A percentile compares a stretch with the other conserved stretches of the same genome.
Conservation (phyloP, 2,329 filamentous ascomycete species). For the Arthrobotrys megalospora region DNA sequence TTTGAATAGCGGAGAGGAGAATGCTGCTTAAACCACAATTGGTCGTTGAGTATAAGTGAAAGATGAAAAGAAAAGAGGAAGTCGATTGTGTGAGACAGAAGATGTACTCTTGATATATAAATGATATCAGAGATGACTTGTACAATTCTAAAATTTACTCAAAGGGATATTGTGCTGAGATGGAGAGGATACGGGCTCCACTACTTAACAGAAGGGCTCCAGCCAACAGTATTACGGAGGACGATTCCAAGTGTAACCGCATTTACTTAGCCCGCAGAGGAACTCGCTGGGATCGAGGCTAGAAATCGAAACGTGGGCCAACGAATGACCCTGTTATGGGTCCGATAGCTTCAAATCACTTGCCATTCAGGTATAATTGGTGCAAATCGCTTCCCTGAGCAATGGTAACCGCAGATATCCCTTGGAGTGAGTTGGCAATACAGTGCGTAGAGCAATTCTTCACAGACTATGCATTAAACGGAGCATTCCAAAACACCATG, state of each 20-base stretch:
- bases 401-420: constrained; percentile 58
- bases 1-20: constrained; percentile 2
- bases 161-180: constrained; percentile 42
- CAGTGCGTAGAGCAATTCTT: constrained; percentile 43
- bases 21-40: constrained; percentile 9
- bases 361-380: constrained; percentile 56
- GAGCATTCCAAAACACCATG: constrained; percentile 57
- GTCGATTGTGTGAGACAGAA: constrained; percentile 18
- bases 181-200: constrained; percentile 30
- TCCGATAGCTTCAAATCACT: constrained; percentile 56
- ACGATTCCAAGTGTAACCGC: constrained; percentile 42
- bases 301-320: constrained; percentile 61
- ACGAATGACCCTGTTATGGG: constrained; percentile 59
- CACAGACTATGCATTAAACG: constrained; percentile 47
- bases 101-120: constrained; percentile 57
- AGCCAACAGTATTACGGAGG: constrained; percentile 51
- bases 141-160: constrained; percentile 36
- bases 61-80: constrained; percentile 23
- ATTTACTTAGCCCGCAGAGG: constrained; percentile 43
- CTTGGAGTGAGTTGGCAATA: constrained; percentile 59
- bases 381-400: constrained; percentile 56
- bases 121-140: constrained; percentile 59
- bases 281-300: constrained; percentile 45
- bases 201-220: constrained; percentile 39
- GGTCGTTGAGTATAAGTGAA: constrained; percentile 11